Base-by-base conservation (phyloP, 805 yeast genomes). In the Kuraishia hungarica region DNA sequence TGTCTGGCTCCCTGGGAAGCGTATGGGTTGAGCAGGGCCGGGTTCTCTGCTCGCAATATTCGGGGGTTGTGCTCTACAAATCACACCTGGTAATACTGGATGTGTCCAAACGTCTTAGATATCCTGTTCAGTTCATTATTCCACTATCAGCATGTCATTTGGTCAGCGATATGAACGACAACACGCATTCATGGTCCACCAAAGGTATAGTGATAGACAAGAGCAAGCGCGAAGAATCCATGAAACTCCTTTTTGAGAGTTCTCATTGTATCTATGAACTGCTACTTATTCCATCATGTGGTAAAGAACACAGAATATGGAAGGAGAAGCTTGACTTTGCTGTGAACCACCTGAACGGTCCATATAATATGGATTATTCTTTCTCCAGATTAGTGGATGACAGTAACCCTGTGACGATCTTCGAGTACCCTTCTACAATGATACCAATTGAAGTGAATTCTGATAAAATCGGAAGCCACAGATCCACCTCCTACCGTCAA, bases 161-260 rank as follows among this genome's bases (percentile, higher is more conserved):
- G 10, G 48, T 62, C n/a, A 63, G 63, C 24, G 58, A 57, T 10
- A 39, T 55, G 11, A 64, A 56, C 52, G 68, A 70, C 13, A 58
- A 59, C 11, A 58, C 58, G 6, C 70, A 71, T 8, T 73, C 75
- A 1, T 51, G 68, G 24, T 43, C 61, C 21, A 67, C 61, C 29
- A 53, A 53, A 23, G 65, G 62, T 20, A 63, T 52, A 67, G 29
- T 26, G 5, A 26, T 26, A 26, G 10, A 26, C 23, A 71, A 58
- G 53, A 66, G 79, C 0, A 60, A 57, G 1, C 68, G 67, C 58
- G 64, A 69, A 0, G 57, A 63, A 51, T 57, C 65, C 10, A 66
- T 81, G 51, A 82, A 81, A 58, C 29, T 83, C 1, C 60, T 71
- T 2, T 81, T 80, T 66, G 86, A 81, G 61, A 58, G 72, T 46